Base-by-base conservation (phyloP, 2,329 filamentous ascomycete species). In the Tolypocladium sp. region DNA sequence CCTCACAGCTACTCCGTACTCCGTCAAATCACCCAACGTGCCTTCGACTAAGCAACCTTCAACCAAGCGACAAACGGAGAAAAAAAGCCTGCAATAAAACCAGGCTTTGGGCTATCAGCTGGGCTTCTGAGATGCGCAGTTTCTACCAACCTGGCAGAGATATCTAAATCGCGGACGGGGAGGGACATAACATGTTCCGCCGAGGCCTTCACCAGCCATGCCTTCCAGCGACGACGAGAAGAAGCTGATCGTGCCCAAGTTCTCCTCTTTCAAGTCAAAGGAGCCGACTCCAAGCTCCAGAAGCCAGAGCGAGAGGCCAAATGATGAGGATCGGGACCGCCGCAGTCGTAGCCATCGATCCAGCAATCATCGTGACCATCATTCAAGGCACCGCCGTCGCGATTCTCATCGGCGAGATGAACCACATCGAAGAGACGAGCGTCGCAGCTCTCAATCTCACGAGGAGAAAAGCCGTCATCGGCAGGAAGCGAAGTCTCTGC, bases 201-300 rank as follows among this genome's bases (percentile, higher is more conserved):
- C 30, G 3, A 35, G 30, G 3, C 49, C 20, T 15, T 22, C n/a
- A 59, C 57, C 35, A 63, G 62, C 58, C 56, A 73, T 72, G 69
- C 65, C 69, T 33, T 61, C 60, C 51, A 65, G 65, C 53, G 66
- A 68, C 52, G 64, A 67, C 42, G 62, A 63, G 40, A 42, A 46
- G 10, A 62, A 64, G 13, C 46, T 68, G 37, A 69, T 64, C 20
- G 64, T 66, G 6, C 90, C 90, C 7, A 91, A 86, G 65, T 92
- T 93, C 68, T 79, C 84, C 25, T 92, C 89, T 63, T 93, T 92
- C 76, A 87, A 82, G 64, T 56, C 82, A 41, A 70, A 68, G 27
- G 63, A 63, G 13, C n/a, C 67, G 0, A 55, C 40, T 57, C 56
- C 81, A 61, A 81, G 79, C 61, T 58, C 67, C 15, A 57, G 59